Percentiles rank a stretch among this genome's conserved stretches.
These are phyloP conservation scores for Sporothrix pseudoabietina DNA, from an alignment of 2,329 filamentous ascomycete species.

Conservation along the genomic window DNA sequence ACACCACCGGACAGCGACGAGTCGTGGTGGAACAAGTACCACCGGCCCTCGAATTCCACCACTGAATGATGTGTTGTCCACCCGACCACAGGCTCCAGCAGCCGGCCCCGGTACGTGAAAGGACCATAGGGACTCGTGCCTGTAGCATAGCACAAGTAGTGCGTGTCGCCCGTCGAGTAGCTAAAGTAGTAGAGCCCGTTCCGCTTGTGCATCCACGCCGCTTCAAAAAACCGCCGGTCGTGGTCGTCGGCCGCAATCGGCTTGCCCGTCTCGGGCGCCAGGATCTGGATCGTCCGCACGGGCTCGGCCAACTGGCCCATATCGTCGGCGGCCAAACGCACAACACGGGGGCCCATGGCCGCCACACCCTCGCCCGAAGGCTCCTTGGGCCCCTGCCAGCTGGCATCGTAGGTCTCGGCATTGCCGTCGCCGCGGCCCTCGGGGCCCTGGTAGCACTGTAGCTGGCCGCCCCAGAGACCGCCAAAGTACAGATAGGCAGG, in stretches of 20 bases:
- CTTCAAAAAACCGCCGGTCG: constrained; percentile 76
- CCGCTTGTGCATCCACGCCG: constrained; percentile 77
- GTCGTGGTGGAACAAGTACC: constrained; percentile 79
- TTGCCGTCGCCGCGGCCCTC: constrained; percentile 39
- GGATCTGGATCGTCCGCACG: constrained; percentile 64
- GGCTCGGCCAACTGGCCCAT: constrained; percentile 63
- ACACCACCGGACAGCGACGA: constrained; percentile 67
- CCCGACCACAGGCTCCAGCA: constrained; percentile 74
- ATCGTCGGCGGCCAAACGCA: constrained; percentile 59
- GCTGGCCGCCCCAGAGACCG: constrained; percentile 77
- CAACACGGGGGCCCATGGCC: constrained; percentile 69
- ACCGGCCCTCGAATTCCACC: constrained; percentile 69
- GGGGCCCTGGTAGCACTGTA: constrained; percentile 68
- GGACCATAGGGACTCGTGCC: constrained; percentile 67
- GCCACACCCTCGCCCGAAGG: constrained; percentile 56
- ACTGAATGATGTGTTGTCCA: constrained; percentile 85
- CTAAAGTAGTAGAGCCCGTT: constrained; percentile 71
- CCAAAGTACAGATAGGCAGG: constrained; percentile 69
- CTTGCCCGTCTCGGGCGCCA: constrained; percentile 62
- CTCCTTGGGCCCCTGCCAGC: constrained; percentile 60
- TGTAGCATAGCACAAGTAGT: constrained; percentile 71
- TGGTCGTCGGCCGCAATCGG: constrained; percentile 68
- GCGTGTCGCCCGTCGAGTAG: constrained; percentile 77
- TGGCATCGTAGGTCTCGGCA: constrained; percentile 53
- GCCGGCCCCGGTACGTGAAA: constrained; percentile 70